These are phyloP conservation scores for Orbilia brochopaga DNA, from an alignment of 2,329 filamentous ascomycete genomes.

Conservation along the genomic window DNA sequence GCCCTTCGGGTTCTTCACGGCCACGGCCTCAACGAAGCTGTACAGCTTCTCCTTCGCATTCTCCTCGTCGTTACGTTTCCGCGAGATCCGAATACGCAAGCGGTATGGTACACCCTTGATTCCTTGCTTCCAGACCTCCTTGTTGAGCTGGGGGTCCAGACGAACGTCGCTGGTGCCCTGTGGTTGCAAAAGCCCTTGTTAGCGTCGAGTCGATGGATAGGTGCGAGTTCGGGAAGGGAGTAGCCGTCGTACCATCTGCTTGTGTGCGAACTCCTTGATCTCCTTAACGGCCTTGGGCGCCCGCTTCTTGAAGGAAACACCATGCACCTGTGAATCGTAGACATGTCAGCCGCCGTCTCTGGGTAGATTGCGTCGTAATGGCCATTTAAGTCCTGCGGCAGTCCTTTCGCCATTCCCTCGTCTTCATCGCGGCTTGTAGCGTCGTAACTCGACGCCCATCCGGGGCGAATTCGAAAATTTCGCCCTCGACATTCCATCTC, in stretches of 20 bases:
- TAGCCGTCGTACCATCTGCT: constrained; percentile 84
- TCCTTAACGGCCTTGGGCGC: constrained; percentile 99
- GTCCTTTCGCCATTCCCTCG: not conserved
- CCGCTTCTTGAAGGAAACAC: constrained; percentile 99
- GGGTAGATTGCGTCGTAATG: constrained; percentile 52
- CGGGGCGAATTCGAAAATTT: too few species aligned
- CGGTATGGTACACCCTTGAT: constrained; percentile 99
- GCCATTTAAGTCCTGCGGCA: constrained; percentile 69
- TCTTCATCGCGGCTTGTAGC: not conserved
- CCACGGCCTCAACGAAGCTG: constrained; percentile 99
- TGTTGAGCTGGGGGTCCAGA: constrained; percentile 98
- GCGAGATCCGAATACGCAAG: constrained; percentile 96
- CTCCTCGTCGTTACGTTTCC: constrained; percentile 99
- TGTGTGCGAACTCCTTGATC: constrained; percentile 90
- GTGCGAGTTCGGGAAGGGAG: not conserved
- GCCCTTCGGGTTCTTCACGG: constrained; percentile 99
- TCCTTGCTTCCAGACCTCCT: constrained; percentile 99
- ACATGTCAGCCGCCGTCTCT: constrained; percentile 40
- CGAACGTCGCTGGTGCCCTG: constrained; percentile 97
- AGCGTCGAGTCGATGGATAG: not conserved
- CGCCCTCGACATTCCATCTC: too few species aligned
- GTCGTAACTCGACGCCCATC: not conserved
- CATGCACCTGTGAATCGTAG: constrained; percentile 76
- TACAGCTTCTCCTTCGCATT: constrained; percentile 99
- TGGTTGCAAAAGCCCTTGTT: constrained; percentile 52